Conservation (phyloP, 1,284 basidiomycete species). For the Ustilago trichophora region DNA sequence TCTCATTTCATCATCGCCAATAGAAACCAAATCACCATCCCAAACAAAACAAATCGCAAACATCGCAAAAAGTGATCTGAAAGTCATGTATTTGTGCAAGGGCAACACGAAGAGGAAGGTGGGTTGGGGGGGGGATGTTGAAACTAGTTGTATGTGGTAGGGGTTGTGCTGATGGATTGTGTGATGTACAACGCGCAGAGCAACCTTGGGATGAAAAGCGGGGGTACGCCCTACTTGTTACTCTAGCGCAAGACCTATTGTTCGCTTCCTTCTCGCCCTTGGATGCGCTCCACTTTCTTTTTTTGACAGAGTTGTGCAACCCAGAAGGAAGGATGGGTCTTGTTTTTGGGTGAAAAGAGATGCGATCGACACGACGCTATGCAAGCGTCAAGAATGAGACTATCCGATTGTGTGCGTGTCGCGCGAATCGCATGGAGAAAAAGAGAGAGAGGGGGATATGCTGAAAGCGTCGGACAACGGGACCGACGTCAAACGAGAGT, state of each 20-base stretch:
- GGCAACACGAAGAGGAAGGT: too few species aligned
- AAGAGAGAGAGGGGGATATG: constrained; percentile 5
- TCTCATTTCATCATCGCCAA: too few species aligned
- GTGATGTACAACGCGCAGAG: constrained; percentile 41
- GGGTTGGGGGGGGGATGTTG: too few species aligned
- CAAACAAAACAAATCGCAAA: too few species aligned
- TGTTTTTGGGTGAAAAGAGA: constrained; percentile 5
- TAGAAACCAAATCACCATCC: too few species aligned
- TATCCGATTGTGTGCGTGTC: constrained; percentile 1
- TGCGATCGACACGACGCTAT: background rate
- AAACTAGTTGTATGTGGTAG: constrained; percentile 16
- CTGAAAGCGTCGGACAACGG: too few species aligned
- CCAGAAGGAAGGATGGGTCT: constrained; percentile 12
- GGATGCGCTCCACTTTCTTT: constrained; percentile 2
- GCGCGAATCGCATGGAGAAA: too few species aligned
- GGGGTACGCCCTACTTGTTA: background rate
- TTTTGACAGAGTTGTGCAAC: constrained; percentile 1
- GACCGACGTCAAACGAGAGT: too few species aligned
- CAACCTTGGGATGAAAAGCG: background rate
- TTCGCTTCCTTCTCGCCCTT: constrained; percentile 22
- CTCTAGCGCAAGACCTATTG: constrained; percentile 32
- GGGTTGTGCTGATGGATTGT: constrained; percentile 20
- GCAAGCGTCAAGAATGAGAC: constrained; percentile 3
- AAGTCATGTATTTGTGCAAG: constrained; percentile 49
- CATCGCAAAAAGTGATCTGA: constrained; percentile 18